Evolutionary conservation across 129 eudicot genomes (phyloP).

Genomic region (Flaveria robusta): DNA sequence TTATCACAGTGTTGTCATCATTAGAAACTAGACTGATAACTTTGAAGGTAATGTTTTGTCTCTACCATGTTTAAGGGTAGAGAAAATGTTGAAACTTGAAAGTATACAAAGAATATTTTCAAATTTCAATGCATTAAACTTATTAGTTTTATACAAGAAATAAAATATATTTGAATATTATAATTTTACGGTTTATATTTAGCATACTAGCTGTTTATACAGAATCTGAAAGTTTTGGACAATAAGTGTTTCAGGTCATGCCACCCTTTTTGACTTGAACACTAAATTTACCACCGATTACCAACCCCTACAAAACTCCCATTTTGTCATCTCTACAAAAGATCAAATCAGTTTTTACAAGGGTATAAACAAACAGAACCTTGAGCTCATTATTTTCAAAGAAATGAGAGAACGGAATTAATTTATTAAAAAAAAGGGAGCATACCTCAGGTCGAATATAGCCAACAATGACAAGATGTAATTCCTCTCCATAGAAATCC

Average conservation of each 20-base stretch:
- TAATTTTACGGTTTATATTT: background rate
- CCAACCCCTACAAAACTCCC: background rate
- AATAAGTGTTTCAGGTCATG: background rate
- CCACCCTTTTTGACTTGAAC: background rate
- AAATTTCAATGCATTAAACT: background rate
- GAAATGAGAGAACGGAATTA: background rate
- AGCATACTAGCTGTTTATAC: background rate
- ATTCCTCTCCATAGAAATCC: slow-evolving; percentile 90
- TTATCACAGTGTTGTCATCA: too few relatives aligned
- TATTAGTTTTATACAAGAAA: background rate
- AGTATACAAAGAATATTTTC: background rate
- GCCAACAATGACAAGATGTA: slow-evolving; percentile 78
- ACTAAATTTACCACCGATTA: slow-evolving; percentile 2
- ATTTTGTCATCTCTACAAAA: background rate
- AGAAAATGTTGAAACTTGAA: background rate
- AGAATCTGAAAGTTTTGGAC: background rate
- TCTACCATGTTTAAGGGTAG: background rate
- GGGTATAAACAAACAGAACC: background rate
- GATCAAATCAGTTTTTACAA: background rate
- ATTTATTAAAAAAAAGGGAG: background rate
- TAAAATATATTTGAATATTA: background rate
- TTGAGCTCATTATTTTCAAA: background rate
- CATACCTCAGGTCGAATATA: slow-evolving; percentile 94
- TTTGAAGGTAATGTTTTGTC: background rate
- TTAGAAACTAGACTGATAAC: background rate